phyloP scores from a whole-genome alignment of 768 basidiomycete genomes.

The Podaxis sp. region DNA sequence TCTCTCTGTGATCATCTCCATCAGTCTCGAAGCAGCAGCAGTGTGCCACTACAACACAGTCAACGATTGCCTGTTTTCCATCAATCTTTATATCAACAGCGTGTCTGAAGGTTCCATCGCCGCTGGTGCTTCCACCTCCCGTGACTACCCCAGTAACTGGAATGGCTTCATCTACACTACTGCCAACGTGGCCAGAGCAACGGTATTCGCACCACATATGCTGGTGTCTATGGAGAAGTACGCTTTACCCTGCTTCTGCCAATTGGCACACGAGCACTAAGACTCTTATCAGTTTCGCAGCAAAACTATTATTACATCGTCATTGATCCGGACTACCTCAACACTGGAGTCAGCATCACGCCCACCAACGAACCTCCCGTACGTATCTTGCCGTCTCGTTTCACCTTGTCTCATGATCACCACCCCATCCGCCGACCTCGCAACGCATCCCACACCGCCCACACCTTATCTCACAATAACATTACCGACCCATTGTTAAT shows the following conservation, averaged over 20 bases:
- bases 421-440: too few relatives aligned
- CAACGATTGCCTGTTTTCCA: conserved; percentile 17
- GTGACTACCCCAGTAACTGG: conserved; percentile 1
- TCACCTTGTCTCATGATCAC: background rate
- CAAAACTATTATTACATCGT: conserved; percentile 31
- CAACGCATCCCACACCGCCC: too few relatives aligned
- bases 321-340: conserved; percentile 26
- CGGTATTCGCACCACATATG: conserved; percentile 14
- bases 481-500: too few relatives aligned
- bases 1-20: background rate
- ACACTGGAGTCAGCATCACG: conserved; percentile 25
- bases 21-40: background rate
- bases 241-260: background rate
- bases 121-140: conserved; percentile 10
- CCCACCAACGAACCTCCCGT: conserved; percentile 17
- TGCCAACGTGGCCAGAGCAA: conserved; percentile 18
- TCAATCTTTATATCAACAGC: conserved; percentile 18
- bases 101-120: conserved; percentile 9
- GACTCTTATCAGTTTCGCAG: conserved; percentile 10
- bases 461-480: too few relatives aligned
- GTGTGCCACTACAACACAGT: conserved; percentile 13
- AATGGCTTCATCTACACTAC: conserved; percentile 21
- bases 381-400: background rate
- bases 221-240: conserved; percentile 19
- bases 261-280: background rate